Base-by-base conservation (phyloP, 768 basidiomycete genomes). In the Tricholoma terreum region DNA sequence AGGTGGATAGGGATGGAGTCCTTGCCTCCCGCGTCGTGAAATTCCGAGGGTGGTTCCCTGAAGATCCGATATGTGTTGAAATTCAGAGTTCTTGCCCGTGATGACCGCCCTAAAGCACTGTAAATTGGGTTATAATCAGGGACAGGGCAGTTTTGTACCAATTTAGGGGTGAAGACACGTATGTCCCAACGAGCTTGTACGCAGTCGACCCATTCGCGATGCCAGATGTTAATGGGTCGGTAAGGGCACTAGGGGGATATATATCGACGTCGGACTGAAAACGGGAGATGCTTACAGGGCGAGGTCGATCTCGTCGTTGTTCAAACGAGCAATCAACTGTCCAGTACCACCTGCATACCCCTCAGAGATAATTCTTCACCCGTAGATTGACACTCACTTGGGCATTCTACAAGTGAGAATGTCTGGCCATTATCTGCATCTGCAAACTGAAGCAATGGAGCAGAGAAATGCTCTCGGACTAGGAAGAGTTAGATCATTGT, bases 141-240 rank as follows among this genome's bases (percentile, higher is more conserved):
- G 24, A 50, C 24, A 22, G 49, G 31, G 19, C 45, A 19, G 36
- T 36, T 63, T 22, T 76, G 50, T 59, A 86, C 94, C 93, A 98
- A 75, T 92, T 88, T 42, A 98, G 75, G 1, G 94, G 91, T 4
- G 92, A 91, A 1, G 83, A 83, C 48, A 98, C 94, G 68, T 92
- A 98, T 66, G 90, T 91, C 6, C 96, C 94, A 3, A 96, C 86
- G 15, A 98, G 86, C 70, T 90, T 94, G 73, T 97, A 99, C 6
- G 88, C 84, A 52, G 82, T 80, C 0, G 89, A 90, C 1, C 94
- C 92, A 55, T 94, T 94, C 6, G 92, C 93, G 54, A 97, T 91
- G 0, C 95, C 95, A 50, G 93, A 90, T 60, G 97, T 92, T 30
- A 98, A 75, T 0, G 91, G 83, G 65, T 96, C 95, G 1, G 95